Conservation (phyloP, 2,329 filamentous ascomycete genomes). For the Cadophora gregata region DNA sequence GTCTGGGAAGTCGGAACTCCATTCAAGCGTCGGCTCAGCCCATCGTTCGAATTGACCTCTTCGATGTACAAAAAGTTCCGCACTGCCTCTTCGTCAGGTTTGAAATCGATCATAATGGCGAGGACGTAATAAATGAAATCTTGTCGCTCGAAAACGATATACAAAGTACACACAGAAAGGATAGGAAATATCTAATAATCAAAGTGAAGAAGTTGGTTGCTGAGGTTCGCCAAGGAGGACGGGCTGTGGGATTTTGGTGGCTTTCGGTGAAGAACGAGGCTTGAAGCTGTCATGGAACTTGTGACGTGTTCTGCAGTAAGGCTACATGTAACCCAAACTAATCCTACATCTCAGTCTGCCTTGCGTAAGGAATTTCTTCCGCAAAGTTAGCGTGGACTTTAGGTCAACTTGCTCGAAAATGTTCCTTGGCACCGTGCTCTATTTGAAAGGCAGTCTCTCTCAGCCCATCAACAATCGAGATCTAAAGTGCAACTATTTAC, state of each 20-base stretch:
- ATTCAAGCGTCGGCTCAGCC: slow-evolving; percentile 7
- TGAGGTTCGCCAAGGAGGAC: too few species aligned
- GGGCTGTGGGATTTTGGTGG: not conserved
- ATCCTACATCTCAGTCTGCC: not conserved
- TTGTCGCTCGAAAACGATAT: too few species aligned
- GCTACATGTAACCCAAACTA: not conserved
- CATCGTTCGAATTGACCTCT: slow-evolving; percentile 25
- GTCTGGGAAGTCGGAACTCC: slow-evolving; percentile 12
- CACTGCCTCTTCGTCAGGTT: not conserved
- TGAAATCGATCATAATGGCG: slow-evolving; percentile 21
- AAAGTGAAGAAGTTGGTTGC: too few species aligned
- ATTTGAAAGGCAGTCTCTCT: too few species aligned
- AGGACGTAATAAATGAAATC: too few species aligned
- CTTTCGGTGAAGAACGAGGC: not conserved
- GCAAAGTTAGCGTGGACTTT: not conserved
- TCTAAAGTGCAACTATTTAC: too few species aligned
- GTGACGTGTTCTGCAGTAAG: not conserved
- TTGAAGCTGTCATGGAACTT: not conserved
- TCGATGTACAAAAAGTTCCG: slow-evolving; percentile 22
- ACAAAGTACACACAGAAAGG: too few species aligned
- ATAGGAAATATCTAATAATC: too few species aligned
- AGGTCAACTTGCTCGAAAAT: too few species aligned
- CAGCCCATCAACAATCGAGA: too few species aligned
- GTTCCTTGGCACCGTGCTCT: too few species aligned
- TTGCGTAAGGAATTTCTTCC: not conserved